These are phyloP conservation scores for Rhinocladiella similis DNA, from an alignment of 2,329 filamentous ascomycete species.

Conservation along the genomic window DNA sequence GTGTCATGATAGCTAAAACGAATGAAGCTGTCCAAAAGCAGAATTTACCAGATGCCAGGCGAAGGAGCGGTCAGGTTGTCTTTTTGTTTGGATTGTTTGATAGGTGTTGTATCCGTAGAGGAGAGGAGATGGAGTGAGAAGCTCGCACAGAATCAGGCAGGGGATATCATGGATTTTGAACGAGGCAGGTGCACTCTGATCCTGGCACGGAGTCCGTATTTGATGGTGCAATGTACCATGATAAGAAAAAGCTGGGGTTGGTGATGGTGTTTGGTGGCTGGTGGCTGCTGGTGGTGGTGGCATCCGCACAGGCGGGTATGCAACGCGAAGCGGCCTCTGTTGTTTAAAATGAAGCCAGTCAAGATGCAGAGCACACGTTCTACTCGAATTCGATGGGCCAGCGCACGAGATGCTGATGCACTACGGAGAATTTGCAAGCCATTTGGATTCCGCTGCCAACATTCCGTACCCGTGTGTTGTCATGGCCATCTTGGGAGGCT, in stretches of 20 bases:
- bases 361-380: not conserved
- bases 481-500: not conserved
- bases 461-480: not conserved
- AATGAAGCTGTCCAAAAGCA: not conserved
- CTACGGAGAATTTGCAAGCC: too few species aligned
- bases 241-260: too few species aligned
- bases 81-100: not conserved
- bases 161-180: not conserved
- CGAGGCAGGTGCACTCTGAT: not conserved
- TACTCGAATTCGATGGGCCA: not conserved
- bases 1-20: conserved; percentile 15
- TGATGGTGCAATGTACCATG: too few species aligned
- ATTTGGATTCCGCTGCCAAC: not conserved
- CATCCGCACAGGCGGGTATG: too few species aligned
- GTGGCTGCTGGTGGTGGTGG: too few species aligned
- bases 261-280: not conserved
- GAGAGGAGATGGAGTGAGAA: not conserved
- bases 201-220: too few species aligned
- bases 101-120: not conserved
- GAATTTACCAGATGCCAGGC: not conserved
- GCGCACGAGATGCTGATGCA: not conserved
- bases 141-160: not conserved
- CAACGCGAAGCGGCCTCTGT: not conserved
- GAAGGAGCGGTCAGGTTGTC: not conserved
- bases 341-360: not conserved